These are phyloP conservation scores for Nemania bipapillata DNA, from an alignment of 2,329 filamentous ascomycete species.

Conservation along the genomic window DNA sequence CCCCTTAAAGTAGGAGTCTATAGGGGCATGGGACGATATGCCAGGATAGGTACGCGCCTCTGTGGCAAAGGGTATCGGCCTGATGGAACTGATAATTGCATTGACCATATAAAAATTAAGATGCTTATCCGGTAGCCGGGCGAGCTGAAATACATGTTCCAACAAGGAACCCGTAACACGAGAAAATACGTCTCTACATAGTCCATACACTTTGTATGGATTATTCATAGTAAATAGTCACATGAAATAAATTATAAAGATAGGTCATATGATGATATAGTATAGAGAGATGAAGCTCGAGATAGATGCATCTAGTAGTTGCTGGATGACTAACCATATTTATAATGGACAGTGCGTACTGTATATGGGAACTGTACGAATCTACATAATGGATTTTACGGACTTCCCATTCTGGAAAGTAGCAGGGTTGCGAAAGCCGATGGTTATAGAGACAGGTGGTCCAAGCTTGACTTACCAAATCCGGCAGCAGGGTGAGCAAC, in stretches of 20 bases:
- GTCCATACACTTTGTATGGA: no score
- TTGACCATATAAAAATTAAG: slow-evolving; percentile 2
- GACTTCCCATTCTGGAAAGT: slow-evolving; percentile 35
- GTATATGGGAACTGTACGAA: not conserved
- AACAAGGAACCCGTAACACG: not conserved
- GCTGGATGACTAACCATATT: not conserved
- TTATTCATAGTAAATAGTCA: not conserved
- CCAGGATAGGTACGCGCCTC: not conserved
- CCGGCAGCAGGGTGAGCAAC: slow-evolving; percentile 14
- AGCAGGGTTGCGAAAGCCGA: slow-evolving; percentile 22
- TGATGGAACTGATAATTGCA: not conserved
- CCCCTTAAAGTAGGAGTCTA: not conserved
- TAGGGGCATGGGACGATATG: not conserved
- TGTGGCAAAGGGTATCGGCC: not conserved
- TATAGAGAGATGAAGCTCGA: not conserved
- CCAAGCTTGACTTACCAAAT: slow-evolving; percentile 33
- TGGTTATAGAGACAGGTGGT: slow-evolving; percentile 21
- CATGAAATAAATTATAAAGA: not conserved
- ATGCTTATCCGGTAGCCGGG: slow-evolving; percentile 6
- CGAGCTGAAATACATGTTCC: not conserved
- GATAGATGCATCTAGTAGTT: slow-evolving; percentile 1
- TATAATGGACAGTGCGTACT: slow-evolving; percentile 5
- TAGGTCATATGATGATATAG: not conserved
- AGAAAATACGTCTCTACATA: not conserved
- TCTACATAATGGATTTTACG: slow-evolving; percentile 21